A percentile compares a stretch with the other conserved stretches of the same genome.
These are phyloP conservation scores for Ettlia oleoabundans DNA, from an alignment of 139 green algal genomes.

Conservation along the genomic window DNA sequence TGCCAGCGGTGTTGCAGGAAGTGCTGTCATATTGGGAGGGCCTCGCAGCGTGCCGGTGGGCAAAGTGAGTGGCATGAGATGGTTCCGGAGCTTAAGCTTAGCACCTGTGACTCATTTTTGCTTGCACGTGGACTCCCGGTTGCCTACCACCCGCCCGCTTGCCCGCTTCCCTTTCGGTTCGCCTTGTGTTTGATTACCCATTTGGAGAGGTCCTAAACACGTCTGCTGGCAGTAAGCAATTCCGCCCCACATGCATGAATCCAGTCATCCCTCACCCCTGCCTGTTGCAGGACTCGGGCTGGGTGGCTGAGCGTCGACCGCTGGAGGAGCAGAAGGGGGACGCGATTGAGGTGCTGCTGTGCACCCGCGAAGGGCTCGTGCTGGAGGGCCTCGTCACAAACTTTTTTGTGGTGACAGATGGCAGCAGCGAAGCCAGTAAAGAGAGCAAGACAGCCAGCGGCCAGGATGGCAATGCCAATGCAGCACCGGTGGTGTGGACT, in stretches of 20 bases:
- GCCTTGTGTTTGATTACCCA: too few relatives aligned
- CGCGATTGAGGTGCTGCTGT: conserved; percentile 51
- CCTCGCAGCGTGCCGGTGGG: conserved; percentile 28
- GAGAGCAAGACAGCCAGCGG: too few relatives aligned
- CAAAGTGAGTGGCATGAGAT: conserved; percentile 31
- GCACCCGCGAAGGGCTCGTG: conserved; percentile 36
- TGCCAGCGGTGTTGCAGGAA: neutral
- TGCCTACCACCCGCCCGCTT: too few relatives aligned
- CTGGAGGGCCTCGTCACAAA: conserved; percentile 64
- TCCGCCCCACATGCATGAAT: too few relatives aligned
- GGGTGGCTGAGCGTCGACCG: conserved; percentile 30
- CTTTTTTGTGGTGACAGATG: conserved; percentile 48
- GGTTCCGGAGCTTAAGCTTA: neutral
- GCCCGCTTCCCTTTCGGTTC: too few relatives aligned
- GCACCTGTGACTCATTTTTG: too few relatives aligned
- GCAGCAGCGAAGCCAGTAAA: neutral
- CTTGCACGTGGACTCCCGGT: too few relatives aligned
- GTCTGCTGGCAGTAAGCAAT: too few relatives aligned
- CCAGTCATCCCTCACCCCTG: too few relatives aligned
- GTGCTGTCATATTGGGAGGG: conserved; percentile 29
- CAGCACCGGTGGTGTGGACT: conserved; percentile 7
- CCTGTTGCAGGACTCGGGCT: conserved; percentile 34
- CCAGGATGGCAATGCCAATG: too few relatives aligned
- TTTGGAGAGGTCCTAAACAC: too few relatives aligned
- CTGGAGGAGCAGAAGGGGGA: conserved; percentile 23